These are phyloP conservation scores for Eustoma russellianum DNA, from an alignment of 257 asterid genomes.

Conservation along the genomic window DNA sequence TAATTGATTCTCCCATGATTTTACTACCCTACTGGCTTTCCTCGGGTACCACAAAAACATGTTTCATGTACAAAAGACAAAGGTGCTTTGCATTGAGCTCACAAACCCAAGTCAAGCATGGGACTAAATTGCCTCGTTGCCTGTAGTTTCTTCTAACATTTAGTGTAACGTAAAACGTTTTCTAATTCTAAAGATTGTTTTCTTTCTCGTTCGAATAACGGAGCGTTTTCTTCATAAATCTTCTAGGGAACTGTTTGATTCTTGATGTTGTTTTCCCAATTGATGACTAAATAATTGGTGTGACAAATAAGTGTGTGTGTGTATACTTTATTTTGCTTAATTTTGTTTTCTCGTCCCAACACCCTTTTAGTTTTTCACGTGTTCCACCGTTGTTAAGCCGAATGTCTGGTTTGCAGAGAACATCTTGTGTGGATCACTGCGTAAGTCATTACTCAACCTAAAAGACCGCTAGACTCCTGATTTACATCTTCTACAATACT, in stretches of 20 bases:
- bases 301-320: slow-evolving; percentile 10
- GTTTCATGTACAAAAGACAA: slow-evolving; percentile 16
- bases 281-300: slow-evolving; percentile 14
- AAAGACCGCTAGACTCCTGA: too few species aligned
- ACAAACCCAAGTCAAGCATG: slow-evolving; percentile 21
- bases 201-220: slow-evolving; percentile 24
- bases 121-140: slow-evolving; percentile 24
- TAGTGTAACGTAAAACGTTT: slow-evolving; percentile 21
- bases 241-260: slow-evolving; percentile 11
- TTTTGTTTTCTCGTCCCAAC: slow-evolving; percentile 9
- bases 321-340: slow-evolving; percentile 1
- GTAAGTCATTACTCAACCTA: too few species aligned
- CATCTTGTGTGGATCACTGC: too few species aligned
- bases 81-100: neutral
- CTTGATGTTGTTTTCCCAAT: neutral
- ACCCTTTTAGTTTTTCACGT: slow-evolving; percentile 5
- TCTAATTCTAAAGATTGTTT: slow-evolving; percentile 35
- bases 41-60: neutral
- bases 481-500: too few species aligned
- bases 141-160: slow-evolving; percentile 24
- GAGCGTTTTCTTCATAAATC: slow-evolving; percentile 4
- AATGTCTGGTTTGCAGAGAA: too few species aligned
- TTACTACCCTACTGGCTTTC: too few species aligned
- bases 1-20: too few species aligned
- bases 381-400: too few species aligned